These are phyloP conservation scores for Boechera divaricarpa DNA, from an alignment of 345 rosid species.

Conservation along the genomic window DNA sequence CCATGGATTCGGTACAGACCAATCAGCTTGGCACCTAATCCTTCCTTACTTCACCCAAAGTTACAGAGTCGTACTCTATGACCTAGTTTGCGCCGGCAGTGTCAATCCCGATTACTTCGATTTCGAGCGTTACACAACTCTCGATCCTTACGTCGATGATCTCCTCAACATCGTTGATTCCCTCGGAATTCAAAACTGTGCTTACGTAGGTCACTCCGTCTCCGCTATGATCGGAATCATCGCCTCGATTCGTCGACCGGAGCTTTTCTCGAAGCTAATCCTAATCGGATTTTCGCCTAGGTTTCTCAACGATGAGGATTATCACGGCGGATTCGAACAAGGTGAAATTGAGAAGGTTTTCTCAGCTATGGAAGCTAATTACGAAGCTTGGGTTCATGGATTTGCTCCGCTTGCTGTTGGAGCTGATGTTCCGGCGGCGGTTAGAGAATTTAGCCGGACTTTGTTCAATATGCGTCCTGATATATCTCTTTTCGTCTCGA, in stretches of 20 bases:
- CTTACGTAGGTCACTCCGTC: slow-evolving; percentile 83
- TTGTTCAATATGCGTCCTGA: slow-evolving; percentile 92
- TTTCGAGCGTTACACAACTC: slow-evolving; percentile 62
- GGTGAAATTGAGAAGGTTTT: slow-evolving; percentile 69
- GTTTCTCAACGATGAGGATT: slow-evolving; percentile 68
- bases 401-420: slow-evolving; percentile 78
- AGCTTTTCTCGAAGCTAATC: slow-evolving; percentile 78
- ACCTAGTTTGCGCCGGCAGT: slow-evolving; percentile 89
- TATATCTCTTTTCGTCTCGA: slow-evolving; percentile 64
- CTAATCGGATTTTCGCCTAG: slow-evolving; percentile 86
- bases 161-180: slow-evolving; percentile 74
- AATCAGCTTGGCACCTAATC: slow-evolving; percentile 83
- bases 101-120: slow-evolving; percentile 82
- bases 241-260: slow-evolving; percentile 82
- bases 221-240: slow-evolving; percentile 89
- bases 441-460: slow-evolving; percentile 83
- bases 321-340: slow-evolving; percentile 78
- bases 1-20: slow-evolving; percentile 92
- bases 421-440: slow-evolving; percentile 82
- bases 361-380: slow-evolving; percentile 77
- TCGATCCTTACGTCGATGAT: slow-evolving; percentile 82
- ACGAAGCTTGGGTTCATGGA: slow-evolving; percentile 83
- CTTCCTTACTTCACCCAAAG: slow-evolving; percentile 61
- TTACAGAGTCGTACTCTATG: slow-evolving; percentile 68
- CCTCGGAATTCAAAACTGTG: slow-evolving; percentile 62